phyloP scores from a whole-genome alignment of 345 rosid genomes.

The Jatropha curcas region DNA sequence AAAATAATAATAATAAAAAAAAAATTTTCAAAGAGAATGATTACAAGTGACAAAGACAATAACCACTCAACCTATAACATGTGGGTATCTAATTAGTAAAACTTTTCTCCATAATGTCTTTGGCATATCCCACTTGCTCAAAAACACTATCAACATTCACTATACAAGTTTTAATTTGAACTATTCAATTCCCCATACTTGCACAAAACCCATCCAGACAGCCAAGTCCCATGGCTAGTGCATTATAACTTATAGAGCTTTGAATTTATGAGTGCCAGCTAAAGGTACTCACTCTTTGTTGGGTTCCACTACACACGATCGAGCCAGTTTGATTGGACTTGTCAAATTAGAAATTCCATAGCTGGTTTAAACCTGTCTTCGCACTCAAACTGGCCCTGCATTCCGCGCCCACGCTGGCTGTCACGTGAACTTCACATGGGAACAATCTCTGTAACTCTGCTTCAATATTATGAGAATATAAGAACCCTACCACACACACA shows the following conservation, averaged over 20 bases:
- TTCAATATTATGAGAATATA: not conserved
- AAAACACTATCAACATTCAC: not conserved
- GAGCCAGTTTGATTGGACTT: constrained; percentile 5
- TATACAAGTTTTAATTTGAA: not conserved
- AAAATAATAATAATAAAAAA: too few species aligned
- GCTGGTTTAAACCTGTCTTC: constrained; percentile 4
- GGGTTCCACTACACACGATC: too few species aligned
- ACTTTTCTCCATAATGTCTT: not conserved
- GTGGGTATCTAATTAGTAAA: constrained; percentile 9
- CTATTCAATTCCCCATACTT: not conserved
- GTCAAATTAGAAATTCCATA: not conserved
- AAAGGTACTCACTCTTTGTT: too few species aligned
- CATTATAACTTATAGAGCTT: not conserved
- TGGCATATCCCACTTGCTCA: not conserved
- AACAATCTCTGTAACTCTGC: constrained; percentile 5
- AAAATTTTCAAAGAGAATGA: constrained; percentile 1
- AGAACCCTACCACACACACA: constrained; percentile 27
- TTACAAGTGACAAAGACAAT: constrained; percentile 9
- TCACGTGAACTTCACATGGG: constrained; percentile 48
- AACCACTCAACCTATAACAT: constrained; percentile 3
- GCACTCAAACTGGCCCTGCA: not conserved
- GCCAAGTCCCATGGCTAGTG: not conserved
- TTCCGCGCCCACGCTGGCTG: constrained; percentile 21
- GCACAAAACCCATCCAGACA: constrained; percentile 12
- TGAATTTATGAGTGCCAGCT: constrained; percentile 16